phyloP scores from a whole-genome alignment of 371 early-diverging fungal species.

The Mortierella sp. region DNA sequence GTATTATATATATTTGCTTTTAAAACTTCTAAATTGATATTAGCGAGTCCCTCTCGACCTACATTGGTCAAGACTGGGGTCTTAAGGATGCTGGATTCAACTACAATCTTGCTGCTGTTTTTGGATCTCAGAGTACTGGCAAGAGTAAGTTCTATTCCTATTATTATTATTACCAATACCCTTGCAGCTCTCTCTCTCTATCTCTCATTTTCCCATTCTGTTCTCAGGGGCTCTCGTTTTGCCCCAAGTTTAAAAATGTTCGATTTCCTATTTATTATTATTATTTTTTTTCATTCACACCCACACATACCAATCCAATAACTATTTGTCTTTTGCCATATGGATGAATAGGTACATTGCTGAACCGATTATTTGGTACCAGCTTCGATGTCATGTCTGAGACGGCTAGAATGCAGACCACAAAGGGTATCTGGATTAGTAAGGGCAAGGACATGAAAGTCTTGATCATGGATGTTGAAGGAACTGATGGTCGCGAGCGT shows the following conservation, averaged over 20 bases:
- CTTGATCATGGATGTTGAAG: conserved; percentile 98
- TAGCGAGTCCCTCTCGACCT: conserved; percentile 76
- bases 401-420: conserved; percentile 88
- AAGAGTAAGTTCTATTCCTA: conserved; percentile 79
- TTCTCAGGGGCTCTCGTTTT: neutral
- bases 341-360: conserved; percentile 83
- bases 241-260: neutral
- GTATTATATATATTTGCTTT: neutral
- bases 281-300: no score
- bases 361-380: conserved; percentile 96
- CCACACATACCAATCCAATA: no score
- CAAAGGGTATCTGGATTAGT: conserved; percentile 97
- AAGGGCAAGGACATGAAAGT: conserved; percentile 87
- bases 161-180: neutral
- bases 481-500: conserved; percentile 98
- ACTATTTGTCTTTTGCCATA: neutral
- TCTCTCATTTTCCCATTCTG: neutral
- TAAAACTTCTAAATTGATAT: neutral
- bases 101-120: conserved; percentile 96
- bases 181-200: neutral
- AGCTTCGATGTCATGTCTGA: conserved; percentile 96
- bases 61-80: conserved; percentile 86
- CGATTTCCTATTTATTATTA: neutral
- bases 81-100: conserved; percentile 90
- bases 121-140: conserved; percentile 98